Evolutionary conservation across 2,329 filamentous ascomycete genomes (phyloP).

Genomic region (Aspergillus sp.): DNA sequence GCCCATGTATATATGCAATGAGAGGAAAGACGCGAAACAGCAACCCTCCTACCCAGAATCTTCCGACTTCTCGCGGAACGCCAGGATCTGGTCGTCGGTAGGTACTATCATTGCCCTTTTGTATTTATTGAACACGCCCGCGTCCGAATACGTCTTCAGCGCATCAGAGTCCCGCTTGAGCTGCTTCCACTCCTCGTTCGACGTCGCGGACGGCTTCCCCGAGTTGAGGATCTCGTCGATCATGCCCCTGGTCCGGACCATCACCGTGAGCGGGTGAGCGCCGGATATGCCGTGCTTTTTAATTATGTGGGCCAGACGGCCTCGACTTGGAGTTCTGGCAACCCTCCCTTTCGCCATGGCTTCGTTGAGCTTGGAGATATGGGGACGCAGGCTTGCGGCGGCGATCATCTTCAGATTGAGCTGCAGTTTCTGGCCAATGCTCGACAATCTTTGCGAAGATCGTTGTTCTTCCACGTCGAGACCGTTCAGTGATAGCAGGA

Average conservation of each 20-base stretch:
- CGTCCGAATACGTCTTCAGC: constrained; percentile 23
- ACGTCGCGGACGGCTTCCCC: constrained; percentile 4
- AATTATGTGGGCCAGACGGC: constrained; percentile 7
- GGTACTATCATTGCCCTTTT: constrained; percentile 9
- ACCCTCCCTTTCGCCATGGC: constrained; percentile 14
- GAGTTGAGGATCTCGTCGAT: constrained; percentile 26
- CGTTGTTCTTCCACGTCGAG: constrained; percentile 11
- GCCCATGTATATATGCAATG: constrained; percentile 9
- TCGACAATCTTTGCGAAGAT: constrained; percentile 10
- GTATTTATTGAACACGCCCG: constrained; percentile 10
- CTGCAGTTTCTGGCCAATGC: constrained; percentile 17
- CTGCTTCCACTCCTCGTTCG: constrained; percentile 13
- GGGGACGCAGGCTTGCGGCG: constrained; percentile 17
- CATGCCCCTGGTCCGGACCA: constrained; percentile 21
- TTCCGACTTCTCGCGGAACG: constrained; percentile 8
- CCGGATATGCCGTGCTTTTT: constrained; percentile 17
- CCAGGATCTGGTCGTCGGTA: constrained; percentile 15
- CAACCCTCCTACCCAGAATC: too few species aligned
- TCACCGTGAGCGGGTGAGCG: constrained; percentile 11
- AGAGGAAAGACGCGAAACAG: too few species aligned
- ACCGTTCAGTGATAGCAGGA: constrained; percentile 20
- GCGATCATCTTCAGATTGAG: constrained; percentile 16
- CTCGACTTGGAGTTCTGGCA: constrained; percentile 1
- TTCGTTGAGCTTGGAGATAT: constrained; percentile 18
- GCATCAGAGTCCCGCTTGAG: constrained; percentile 17